Conservation (phyloP, 805 yeast species). For the Starmerella bacillaris region DNA sequence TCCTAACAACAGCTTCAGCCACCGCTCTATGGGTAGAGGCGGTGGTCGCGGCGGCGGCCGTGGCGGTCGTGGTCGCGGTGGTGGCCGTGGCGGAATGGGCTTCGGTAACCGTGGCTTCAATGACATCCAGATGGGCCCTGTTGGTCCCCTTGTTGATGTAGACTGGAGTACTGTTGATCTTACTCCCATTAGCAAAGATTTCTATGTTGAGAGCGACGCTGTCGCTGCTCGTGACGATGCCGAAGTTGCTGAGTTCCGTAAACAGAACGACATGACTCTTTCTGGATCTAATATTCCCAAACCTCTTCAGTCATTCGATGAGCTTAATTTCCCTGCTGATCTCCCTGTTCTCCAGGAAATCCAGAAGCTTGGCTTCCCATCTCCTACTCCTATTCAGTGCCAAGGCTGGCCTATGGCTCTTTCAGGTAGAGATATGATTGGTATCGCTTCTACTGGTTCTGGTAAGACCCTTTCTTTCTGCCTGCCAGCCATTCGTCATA, state of each 20-base stretch:
- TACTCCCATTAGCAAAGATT: slow-evolving; percentile 87
- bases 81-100: slow-evolving; percentile 29
- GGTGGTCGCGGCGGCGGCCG: slow-evolving; percentile 28
- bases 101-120: slow-evolving; percentile 29
- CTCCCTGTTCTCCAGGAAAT: slow-evolving; percentile 58
- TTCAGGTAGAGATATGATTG: slow-evolving; percentile 96
- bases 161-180: slow-evolving; percentile 62
- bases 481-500: slow-evolving; percentile 91
- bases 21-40: slow-evolving; percentile 23
- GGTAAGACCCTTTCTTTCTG: slow-evolving; percentile 97
- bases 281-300: slow-evolving; percentile 76
- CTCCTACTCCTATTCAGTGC: slow-evolving; percentile 92
- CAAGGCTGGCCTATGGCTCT: slow-evolving; percentile 99
- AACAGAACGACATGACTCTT: slow-evolving; percentile 68
- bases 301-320: slow-evolving; percentile 83
- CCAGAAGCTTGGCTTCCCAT: slow-evolving; percentile 76
- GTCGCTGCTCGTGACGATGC: slow-evolving; percentile 59
- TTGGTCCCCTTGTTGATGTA: slow-evolving; percentile 39
- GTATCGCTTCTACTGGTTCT: slow-evolving; percentile 97
- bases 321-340: slow-evolving; percentile 94
- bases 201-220: slow-evolving; percentile 67
- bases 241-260: slow-evolving; percentile 63
- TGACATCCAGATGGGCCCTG: slow-evolving; percentile 21
- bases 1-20: slow-evolving; percentile 14
- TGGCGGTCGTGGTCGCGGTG: slow-evolving; percentile 24